Evolutionary conservation across 1,284 basidiomycete species (phyloP), one percentile per base, ranked within the genome.

Genomic region (Testicularia cyperi): DNA sequence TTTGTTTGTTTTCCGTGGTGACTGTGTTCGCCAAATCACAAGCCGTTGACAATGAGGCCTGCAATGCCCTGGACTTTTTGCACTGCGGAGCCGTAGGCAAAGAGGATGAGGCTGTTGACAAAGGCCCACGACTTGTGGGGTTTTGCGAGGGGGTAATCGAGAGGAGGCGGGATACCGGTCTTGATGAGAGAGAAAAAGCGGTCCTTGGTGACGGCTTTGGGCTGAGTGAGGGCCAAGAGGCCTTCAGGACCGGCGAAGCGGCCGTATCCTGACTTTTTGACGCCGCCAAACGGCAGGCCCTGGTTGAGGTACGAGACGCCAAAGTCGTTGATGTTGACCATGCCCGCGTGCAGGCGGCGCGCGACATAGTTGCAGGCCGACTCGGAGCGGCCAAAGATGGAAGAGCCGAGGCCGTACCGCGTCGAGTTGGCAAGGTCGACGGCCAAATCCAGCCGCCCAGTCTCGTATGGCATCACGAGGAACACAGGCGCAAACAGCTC

Each of bases 281-380:
- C 83, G 24, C 92, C 92, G 24, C 92, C 92, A 54, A 97, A 97
- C 4, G 92, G 92, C 66, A 95, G 81, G 70, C 90, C 88, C 81
- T 96, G 92, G 76, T 90, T 94, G 63, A 76, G 55, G 77, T 96
- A 97, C 79, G 88, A 92, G 3, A 92, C 88, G 18, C 86, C 92
- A 77, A 88, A 95, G 55, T 70, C 70, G 70, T 97, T 97, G 68
- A 96, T 82, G 26, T 92, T 87, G 8, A 97, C 92, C 94, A 98
- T 97, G 28, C 94, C 94, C 63, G 90, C 92, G 48, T 92, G 83
- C 35, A 97, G 78, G 38, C 81, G 78, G 45, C 84, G 83, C 14
- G 91, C 90, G 10, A 97, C 86, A 41, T 85, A 80, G 40, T 87
- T 65, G 71, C 90, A 92, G 33, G 87, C 80, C 22, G 81, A 80